Evolutionary conservation across 129 eudicot species (phyloP).

Genomic region (Ambrosia artemisiifolia): DNA sequence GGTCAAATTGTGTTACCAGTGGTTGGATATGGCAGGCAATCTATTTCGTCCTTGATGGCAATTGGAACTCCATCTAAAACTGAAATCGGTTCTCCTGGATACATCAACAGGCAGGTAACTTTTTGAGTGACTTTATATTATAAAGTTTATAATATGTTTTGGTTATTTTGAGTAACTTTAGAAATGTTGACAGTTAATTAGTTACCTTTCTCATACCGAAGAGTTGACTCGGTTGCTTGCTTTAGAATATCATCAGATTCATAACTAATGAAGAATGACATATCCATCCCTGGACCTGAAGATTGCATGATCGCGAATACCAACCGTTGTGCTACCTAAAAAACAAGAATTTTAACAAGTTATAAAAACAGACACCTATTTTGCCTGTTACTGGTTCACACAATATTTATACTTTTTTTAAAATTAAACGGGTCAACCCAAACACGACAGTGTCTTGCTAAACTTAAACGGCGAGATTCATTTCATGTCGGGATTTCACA

Average conservation of each 20-base stretch:
- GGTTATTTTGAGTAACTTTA: too few relatives aligned
- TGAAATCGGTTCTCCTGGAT: conserved; percentile 79
- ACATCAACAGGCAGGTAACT: not conserved
- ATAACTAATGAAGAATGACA: conserved; percentile 79
- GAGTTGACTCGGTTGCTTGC: conserved; percentile 87
- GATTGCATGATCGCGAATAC: conserved; percentile 54
- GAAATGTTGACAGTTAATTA: not conserved
- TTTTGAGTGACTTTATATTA: too few relatives aligned
- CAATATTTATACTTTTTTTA: too few relatives aligned
- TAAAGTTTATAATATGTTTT: too few relatives aligned
- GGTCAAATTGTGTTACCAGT: conserved; percentile 49
- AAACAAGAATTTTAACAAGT: conserved; percentile 3
- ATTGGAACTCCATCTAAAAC: conserved; percentile 90
- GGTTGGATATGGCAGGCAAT: conserved; percentile 93
- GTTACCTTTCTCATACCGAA: conserved; percentile 63
- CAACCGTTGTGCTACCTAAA: conserved; percentile 77
- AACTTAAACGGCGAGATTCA: too few relatives aligned
- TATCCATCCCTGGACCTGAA: conserved; percentile 37
- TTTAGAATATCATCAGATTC: conserved; percentile 49
- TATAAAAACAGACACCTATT: not conserved
- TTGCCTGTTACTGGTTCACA: too few relatives aligned
- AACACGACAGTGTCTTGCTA: not conserved
- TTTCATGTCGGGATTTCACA: not conserved
- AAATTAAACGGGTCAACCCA: not conserved
- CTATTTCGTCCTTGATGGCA: conserved; percentile 93